Conservation (phyloP, 1,139 yeast species). For the Suhomyces bolitotheri region DNA sequence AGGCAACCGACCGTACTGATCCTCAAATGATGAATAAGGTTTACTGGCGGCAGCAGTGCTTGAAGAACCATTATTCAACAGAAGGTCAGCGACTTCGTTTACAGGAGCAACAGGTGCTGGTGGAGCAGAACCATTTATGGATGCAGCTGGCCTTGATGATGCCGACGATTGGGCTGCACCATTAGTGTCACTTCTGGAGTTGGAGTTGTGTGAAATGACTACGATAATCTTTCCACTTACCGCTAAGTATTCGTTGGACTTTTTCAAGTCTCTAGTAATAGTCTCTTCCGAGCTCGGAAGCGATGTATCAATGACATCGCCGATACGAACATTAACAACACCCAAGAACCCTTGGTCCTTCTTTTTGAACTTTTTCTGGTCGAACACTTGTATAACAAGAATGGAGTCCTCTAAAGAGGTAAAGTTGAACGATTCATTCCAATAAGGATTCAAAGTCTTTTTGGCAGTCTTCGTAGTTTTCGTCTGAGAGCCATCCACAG, state of each 20-base stretch:
- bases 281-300: conserved; percentile 71
- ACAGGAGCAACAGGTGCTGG: conserved; percentile 15
- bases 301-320: conserved; percentile 80
- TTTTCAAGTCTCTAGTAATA: conserved; percentile 86
- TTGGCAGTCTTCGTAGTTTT: conserved; percentile 92
- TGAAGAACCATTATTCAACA: conserved; percentile 9
- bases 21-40: conserved; percentile 91
- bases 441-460: conserved; percentile 92
- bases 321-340: conserved; percentile 86
- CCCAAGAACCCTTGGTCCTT: conserved; percentile 99
- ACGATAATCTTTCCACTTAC: conserved; percentile 91
- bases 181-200: conserved; percentile 15
- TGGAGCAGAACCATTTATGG: conserved; percentile 10
- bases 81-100: conserved; percentile 14
- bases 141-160: conserved; percentile 13
- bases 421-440: conserved; percentile 88
- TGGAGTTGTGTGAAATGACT: conserved; percentile 54
- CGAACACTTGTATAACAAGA: conserved; percentile 90
- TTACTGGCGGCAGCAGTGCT: conserved; percentile 33
- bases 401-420: conserved; percentile 83
- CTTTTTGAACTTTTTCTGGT: conserved; percentile 94
- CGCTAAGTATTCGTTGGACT: conserved; percentile 86
- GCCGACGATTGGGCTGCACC: conserved; percentile 14
- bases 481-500: conserved; percentile 96
- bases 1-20: conserved; percentile 92